Evolutionary conservation across 495 filamentous ascomycete genomes (phyloP).

Genomic region (Symbiotaphrina buchneri): DNA sequence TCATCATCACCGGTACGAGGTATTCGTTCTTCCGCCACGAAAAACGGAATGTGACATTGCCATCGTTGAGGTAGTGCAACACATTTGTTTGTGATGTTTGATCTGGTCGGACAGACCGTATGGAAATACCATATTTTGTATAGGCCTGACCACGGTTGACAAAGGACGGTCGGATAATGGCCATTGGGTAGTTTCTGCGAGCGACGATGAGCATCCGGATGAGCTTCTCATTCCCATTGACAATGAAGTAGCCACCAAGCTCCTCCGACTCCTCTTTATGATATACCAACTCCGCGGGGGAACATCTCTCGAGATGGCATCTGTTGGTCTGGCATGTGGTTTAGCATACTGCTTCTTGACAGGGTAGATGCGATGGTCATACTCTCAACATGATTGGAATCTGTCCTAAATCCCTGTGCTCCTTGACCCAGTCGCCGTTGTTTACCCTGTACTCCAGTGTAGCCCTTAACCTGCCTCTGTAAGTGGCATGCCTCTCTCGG

Average conservation of each 20-base stretch:
- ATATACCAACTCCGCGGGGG: slow-evolving; percentile 58
- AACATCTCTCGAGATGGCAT: slow-evolving; percentile 71
- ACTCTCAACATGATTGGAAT: slow-evolving; percentile 87
- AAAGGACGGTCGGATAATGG: slow-evolving; percentile 78
- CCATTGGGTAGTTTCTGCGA: slow-evolving; percentile 81
- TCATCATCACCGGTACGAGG: slow-evolving; percentile 84
- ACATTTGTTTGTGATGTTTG: slow-evolving; percentile 96
- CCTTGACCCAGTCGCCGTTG: slow-evolving; percentile 57
- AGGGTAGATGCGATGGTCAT: slow-evolving; percentile 1
- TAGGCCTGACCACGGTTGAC: slow-evolving; percentile 63
- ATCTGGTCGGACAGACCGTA: slow-evolving; percentile 79
- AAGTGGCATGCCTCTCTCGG: slow-evolving; percentile 80
- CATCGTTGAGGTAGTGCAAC: slow-evolving; percentile 83
- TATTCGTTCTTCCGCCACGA: slow-evolving; percentile 97
- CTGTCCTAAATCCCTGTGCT: slow-evolving; percentile 63
- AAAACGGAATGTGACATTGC: slow-evolving; percentile 90
- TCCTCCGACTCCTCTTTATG: slow-evolving; percentile 88
- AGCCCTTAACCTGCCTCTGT: slow-evolving; percentile 66
- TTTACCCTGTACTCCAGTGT: slow-evolving; percentile 69
- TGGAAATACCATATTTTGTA: slow-evolving; percentile 72
- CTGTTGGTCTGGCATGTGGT: slow-evolving; percentile 40
- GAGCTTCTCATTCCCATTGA: slow-evolving; percentile 92
- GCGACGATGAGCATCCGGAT: slow-evolving; percentile 81
- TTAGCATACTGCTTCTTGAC: background rate
- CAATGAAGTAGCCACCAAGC: slow-evolving; percentile 79